These are phyloP conservation scores for Pyrus bretschneideri DNA, from an alignment of 306 rosid genomes.

Conservation along the genomic window DNA sequence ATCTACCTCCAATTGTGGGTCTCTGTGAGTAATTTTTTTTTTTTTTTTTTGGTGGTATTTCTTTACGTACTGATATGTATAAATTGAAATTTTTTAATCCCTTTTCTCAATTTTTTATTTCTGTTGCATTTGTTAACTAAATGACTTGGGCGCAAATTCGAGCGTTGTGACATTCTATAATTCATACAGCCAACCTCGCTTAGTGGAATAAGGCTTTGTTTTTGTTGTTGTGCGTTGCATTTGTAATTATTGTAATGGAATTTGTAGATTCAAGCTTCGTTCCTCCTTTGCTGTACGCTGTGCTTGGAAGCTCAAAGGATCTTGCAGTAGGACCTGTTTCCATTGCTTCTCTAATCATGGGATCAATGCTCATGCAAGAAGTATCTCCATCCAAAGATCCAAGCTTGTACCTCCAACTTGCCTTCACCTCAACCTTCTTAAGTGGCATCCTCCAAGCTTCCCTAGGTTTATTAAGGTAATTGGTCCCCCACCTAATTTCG, in stretches of 20 bases:
- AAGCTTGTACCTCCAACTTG: slow-evolving; percentile 65
- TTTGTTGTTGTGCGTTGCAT: background rate
- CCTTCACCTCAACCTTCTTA: slow-evolving; percentile 77
- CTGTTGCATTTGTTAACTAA: background rate
- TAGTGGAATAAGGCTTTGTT: no score
- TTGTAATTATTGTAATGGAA: background rate
- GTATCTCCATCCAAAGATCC: slow-evolving; percentile 72
- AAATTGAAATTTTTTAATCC: background rate
- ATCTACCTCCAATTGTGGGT: slow-evolving; percentile 88
- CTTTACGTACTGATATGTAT: background rate
- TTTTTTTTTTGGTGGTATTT: background rate
- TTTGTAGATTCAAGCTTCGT: slow-evolving; percentile 90
- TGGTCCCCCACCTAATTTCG: background rate
- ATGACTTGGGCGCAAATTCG: no score
- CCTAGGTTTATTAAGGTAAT: slow-evolving; percentile 75
- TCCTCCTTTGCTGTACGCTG: slow-evolving; percentile 89
- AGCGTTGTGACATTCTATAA: no score
- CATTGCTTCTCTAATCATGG: slow-evolving; percentile 83
- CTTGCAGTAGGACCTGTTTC: slow-evolving; percentile 98
- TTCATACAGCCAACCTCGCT: no score
- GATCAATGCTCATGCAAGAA: slow-evolving; percentile 76
- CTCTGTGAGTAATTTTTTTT: slow-evolving; percentile 54
- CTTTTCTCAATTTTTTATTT: background rate
- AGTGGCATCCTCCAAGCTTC: slow-evolving; percentile 88
- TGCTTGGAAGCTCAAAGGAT: slow-evolving; percentile 92